Evolutionary conservation across 495 filamentous ascomycete genomes (phyloP), one percentile per base, ranked within the genome.

Genomic region (Annulohypoxylon maeteangense): DNA sequence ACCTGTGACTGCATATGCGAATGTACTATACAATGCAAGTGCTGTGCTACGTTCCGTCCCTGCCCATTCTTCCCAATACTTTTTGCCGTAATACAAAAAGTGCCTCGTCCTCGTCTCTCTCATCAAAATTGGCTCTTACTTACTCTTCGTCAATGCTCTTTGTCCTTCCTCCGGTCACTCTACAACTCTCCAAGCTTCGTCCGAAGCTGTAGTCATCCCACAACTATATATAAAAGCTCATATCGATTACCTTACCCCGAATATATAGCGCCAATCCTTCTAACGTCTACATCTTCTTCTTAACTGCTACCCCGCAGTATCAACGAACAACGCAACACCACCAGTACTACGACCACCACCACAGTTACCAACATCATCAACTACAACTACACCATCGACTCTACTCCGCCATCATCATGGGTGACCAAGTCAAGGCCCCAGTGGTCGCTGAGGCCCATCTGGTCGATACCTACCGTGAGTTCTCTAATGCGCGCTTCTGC

Each of bases 391-490:
- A 50, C 47, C 71, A 79, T 75, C 77, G 73, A 69, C 63, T 65
- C 55, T 70, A 62, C 75, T 69, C 61, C 76, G 71, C 67, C 67
- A 71, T 80, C 81, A 83, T 59, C 72, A 95, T 95, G 92, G 89
- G 88, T 76, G 90, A 91, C 79, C 88, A 65, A 75, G 78, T 85
- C 68, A 87, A 87, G 78, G 81, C 84, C 76, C 83, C 88, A 3
- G 92, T 94, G 81, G 93, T 96, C 65, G 85, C 85, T 51, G 93
- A 97, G 84, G 91, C 93, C 74, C 92, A 95, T 80, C 83, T 92
- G 77, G 92, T 93, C 70, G 90, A 94, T 80, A 97, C 92, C 14
- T 95, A 88, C 83, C 90, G 92, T 88, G 69, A 79, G 82, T 77
- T 72, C 59, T 70, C 59, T 45, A 66, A 63, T 68, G 48, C 31